Evolutionary conservation across 495 filamentous ascomycete species (phyloP).

Genomic region (Penicillium salamii): DNA sequence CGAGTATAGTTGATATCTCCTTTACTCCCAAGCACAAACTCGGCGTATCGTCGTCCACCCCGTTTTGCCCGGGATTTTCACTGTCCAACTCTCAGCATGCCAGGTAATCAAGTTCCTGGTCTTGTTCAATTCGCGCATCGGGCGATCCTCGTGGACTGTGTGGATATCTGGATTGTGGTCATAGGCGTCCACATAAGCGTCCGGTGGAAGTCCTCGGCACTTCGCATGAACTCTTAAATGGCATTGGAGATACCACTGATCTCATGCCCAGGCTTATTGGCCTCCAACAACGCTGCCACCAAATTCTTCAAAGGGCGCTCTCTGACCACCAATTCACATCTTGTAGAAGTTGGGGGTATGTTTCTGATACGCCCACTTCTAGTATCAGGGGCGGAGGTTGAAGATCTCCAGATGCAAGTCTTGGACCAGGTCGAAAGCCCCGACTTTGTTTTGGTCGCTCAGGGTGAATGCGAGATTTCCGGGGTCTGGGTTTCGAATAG

Average conservation of each 20-base stretch:
- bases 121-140: too few relatives aligned
- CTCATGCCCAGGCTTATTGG: neutral
- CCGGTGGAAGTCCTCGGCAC: constrained; percentile 11
- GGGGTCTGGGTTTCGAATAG: neutral
- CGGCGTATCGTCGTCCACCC: too few relatives aligned
- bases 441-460: neutral
- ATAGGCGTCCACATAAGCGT: constrained; percentile 32
- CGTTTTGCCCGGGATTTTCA: too few relatives aligned
- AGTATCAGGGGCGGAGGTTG: too few relatives aligned
- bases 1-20: neutral
- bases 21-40: constrained; percentile 41
- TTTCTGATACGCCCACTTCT: too few relatives aligned
- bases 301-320: neutral
- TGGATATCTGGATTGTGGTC: too few relatives aligned
- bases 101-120: too few relatives aligned
- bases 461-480: neutral
- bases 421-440: neutral
- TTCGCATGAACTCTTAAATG: neutral
- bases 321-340: neutral
- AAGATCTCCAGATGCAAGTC: constrained; percentile 2
- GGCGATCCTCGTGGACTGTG: too few relatives aligned
- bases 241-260: neutral
- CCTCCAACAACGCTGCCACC: neutral
- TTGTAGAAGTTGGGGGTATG: too few relatives aligned
- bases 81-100: too few relatives aligned